Percentiles rank a stretch among this genome's conserved stretches.
Evolutionary conservation across 352 stramenopile species (phyloP).

Genomic region (Pythium coloratum): DNA sequence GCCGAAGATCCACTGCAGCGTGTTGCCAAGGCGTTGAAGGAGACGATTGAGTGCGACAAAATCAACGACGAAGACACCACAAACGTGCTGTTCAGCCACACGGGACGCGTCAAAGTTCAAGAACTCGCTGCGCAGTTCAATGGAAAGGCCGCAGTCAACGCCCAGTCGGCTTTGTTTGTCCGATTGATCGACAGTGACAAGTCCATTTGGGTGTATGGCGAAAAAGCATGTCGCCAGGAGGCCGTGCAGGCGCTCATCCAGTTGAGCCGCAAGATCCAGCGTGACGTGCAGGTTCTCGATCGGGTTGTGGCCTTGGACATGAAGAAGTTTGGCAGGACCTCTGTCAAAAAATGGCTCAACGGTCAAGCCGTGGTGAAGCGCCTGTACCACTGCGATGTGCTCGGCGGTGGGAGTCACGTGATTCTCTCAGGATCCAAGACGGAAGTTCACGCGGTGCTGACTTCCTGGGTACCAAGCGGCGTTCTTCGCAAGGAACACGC

Average conservation of each 20-base stretch:
- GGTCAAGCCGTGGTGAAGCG: background rate
- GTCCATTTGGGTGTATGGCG: conserved; percentile 5
- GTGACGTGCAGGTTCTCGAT: conserved; percentile 17
- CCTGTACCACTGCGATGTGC: conserved; percentile 4
- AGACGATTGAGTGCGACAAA: conserved; percentile 12
- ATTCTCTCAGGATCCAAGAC: conserved; percentile 3
- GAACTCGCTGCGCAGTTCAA: background rate
- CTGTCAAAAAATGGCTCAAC: background rate
- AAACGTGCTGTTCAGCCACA: conserved; percentile 6
- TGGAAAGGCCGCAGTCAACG: background rate
- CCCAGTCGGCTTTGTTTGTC: background rate
- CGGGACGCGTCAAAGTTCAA: conserved; percentile 8
- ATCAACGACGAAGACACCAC: conserved; percentile 3
- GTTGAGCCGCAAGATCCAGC: background rate
- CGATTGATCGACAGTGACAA: background rate
- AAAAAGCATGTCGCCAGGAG: background rate
- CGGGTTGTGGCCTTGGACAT: conserved; percentile 12
- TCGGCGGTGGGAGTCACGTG: conserved; percentile 6
- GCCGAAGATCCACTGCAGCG: conserved; percentile 2
- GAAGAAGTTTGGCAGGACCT: background rate
- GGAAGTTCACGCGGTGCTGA: background rate
- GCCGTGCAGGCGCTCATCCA: background rate
- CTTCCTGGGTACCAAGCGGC: background rate
- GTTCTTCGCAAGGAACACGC: background rate
- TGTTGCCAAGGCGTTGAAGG: conserved; percentile 4